Base-by-base conservation (phyloP, 306 rosid genomes). In the Gastrolobium villosum region DNA sequence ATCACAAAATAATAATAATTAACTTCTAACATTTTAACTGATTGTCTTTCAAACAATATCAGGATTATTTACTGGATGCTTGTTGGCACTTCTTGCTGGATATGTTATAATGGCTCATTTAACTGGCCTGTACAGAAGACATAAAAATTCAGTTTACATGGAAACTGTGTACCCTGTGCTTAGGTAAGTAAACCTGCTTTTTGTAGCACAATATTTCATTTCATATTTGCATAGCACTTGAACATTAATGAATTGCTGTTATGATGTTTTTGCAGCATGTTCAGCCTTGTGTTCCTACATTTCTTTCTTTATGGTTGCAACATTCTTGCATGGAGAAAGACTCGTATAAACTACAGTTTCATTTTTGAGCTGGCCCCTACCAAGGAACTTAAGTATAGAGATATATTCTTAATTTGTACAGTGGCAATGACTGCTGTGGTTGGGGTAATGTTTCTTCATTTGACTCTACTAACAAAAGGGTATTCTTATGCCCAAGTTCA, bases 281-380 rank as follows among this genome's bases (percentile, higher is more conserved):
- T 93, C 87, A 88, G 98, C 91, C 92, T 95, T 13, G 11, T 95
- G 87, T 95, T 95, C 79, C 94, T 95, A n/a, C 99, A 95, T 81
- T 84, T 95, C 84, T 91, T 95, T 76, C 93, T 93, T 8, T 93
- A 91, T 32, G 99, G 98, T n/a, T 95, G 97, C 87, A 93, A 95
- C 89, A 91, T 91, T 60, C 83, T 88, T 15, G 96, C 96, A 0
- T 95, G 99, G 99, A 86, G 93, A 83, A 95, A 88, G 87, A 74
- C 92, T 70, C 96, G 98, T 5, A 91, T 95, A 88, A 95, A 93
- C 69, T 93, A 93, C 74, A 81, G 89, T 83, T 95, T 95, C 88
- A 95, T 95, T 78, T 93, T 95, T 57, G 99, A 95, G 89, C 81
- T 91, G 8, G 60, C 87, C 3, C 85, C 89, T 36, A 90, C 90